phyloP scores from a whole-genome alignment of 495 filamentous ascomycete genomes.

The Entonaema liquescens region DNA sequence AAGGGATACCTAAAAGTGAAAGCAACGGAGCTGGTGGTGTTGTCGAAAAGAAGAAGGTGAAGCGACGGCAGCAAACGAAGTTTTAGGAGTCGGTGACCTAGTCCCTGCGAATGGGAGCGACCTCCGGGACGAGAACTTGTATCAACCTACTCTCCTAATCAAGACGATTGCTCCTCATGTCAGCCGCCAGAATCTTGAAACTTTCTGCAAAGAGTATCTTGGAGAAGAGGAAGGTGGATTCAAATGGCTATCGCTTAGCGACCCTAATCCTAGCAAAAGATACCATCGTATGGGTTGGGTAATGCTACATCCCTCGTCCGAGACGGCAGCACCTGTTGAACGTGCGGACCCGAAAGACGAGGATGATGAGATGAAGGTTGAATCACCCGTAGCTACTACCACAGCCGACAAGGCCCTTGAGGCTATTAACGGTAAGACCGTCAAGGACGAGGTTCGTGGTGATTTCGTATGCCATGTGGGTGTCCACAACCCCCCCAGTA shows the following conservation, averaged over 20 bases:
- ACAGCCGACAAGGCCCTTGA: constrained; percentile 87
- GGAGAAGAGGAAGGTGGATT: constrained; percentile 86
- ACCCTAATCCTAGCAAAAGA: constrained; percentile 95
- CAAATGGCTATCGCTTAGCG: constrained; percentile 91
- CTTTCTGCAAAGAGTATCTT: constrained; percentile 89
- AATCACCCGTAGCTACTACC: constrained; percentile 51
- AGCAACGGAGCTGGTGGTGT: constrained; percentile 86
- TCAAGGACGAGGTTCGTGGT: constrained; percentile 88
- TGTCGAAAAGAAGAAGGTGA: constrained; percentile 93
- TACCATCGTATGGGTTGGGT: constrained; percentile 99
- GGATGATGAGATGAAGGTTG: constrained; percentile 49
- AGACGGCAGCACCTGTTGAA: constrained; percentile 65
- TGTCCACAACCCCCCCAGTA: constrained; percentile 85
- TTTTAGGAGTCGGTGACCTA: constrained; percentile 88
- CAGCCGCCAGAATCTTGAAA: constrained; percentile 90
- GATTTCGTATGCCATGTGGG: constrained; percentile 98
- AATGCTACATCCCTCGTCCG: constrained; percentile 83
- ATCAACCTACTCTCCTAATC: constrained; percentile 91
- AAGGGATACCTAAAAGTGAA: constrained; percentile 94
- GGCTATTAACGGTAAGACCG: constrained; percentile 94
- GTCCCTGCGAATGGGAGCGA: constrained; percentile 82
- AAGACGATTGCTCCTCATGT: constrained; percentile 98
- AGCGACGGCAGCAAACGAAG: constrained; percentile 87
- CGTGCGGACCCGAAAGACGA: constrained; percentile 72
- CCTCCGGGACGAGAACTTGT: constrained; percentile 80